Evolutionary conservation across 208 protist genomes (phyloP).

Genomic region (Trichomonas vaginalis): DNA sequence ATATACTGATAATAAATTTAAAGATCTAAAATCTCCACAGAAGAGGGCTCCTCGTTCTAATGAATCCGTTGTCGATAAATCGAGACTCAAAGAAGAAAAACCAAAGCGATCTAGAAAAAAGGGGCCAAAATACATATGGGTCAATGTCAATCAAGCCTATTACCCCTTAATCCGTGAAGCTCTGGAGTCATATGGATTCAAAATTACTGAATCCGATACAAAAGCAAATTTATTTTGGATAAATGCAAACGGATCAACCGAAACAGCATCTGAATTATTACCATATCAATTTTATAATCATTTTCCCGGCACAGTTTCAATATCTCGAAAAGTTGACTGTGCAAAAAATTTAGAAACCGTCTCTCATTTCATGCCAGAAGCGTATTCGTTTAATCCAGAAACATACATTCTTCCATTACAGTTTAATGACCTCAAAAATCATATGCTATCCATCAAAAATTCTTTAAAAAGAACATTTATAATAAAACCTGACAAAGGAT

Average conservation of each 20-base stretch:
- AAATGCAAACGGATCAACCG: background rate
- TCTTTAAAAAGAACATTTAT: background rate
- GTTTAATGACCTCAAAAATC: background rate
- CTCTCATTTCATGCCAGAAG: background rate
- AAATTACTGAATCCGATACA: background rate
- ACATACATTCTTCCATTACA: background rate
- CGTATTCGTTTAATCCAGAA: background rate
- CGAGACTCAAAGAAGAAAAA: background rate
- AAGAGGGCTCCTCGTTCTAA: background rate
- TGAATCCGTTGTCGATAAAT: background rate
- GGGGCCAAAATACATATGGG: background rate
- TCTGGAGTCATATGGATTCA: background rate
- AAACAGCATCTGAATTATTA: background rate
- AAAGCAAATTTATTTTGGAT: background rate
- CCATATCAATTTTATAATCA: background rate
- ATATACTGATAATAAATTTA: background rate
- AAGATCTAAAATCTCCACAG: background rate
- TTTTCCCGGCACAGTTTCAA: background rate
- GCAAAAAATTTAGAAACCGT: background rate
- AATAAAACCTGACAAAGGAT: background rate
- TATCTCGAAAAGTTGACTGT: background rate
- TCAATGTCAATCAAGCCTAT: background rate
- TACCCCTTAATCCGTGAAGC: background rate
- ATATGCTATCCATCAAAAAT: background rate
- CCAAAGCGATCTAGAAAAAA: background rate